phyloP scores from a whole-genome alignment of 208 protist genomes.

The Trypanosoma boissoni region DNA sequence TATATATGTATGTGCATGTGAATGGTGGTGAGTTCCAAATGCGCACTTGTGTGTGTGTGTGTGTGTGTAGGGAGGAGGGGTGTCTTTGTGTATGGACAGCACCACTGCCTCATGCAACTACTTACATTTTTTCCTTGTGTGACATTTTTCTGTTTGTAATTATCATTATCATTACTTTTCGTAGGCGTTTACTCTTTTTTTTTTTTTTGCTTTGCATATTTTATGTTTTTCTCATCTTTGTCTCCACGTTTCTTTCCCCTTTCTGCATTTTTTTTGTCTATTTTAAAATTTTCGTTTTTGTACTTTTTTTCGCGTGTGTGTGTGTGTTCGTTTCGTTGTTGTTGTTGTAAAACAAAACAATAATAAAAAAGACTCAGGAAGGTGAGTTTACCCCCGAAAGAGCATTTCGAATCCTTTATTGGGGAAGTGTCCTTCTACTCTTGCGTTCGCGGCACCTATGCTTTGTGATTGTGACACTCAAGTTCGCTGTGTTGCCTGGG shows the following conservation, averaged over 20 bases:
- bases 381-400: too few relatives aligned
- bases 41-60: neutral
- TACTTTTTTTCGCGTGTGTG: neutral
- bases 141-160: neutral
- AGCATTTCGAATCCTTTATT: too few relatives aligned
- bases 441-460: too few relatives aligned
- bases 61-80: too few relatives aligned
- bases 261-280: neutral
- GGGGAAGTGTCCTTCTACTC: too few relatives aligned
- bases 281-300: neutral
- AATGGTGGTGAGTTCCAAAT: too few relatives aligned
- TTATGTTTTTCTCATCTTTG: neutral
- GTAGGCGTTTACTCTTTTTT: neutral
- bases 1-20: too few relatives aligned
- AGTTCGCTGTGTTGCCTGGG: constrained; percentile 36
- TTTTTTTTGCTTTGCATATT: neutral
- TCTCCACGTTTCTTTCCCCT: neutral
- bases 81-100: too few relatives aligned
- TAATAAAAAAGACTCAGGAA: too few relatives aligned
- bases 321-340: neutral
- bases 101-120: too few relatives aligned
- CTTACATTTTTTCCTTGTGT: neutral
- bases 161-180: neutral
- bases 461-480: constrained; percentile 66
- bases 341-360: neutral